Percentiles rank a stretch among this genome's conserved stretches.
Conservation (phyloP, 1,284 basidiomycete species). For the Vanrija sp. region DNA sequence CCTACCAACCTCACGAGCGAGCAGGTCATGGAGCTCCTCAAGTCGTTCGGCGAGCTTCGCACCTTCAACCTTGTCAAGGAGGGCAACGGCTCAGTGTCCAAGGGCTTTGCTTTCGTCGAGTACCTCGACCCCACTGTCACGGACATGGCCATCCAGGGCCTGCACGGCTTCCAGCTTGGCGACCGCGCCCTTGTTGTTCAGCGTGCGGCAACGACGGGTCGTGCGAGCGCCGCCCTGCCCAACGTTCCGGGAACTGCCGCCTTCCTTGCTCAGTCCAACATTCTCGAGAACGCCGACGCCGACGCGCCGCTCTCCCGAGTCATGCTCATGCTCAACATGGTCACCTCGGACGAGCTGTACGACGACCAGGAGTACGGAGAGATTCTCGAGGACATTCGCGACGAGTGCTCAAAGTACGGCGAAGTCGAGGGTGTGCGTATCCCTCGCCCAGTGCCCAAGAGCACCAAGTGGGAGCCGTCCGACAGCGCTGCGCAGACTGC, state of each 20-base stretch:
- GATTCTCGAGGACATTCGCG: slow-evolving; percentile 88
- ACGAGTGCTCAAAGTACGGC: slow-evolving; percentile 83
- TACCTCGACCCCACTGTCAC: slow-evolving; percentile 86
- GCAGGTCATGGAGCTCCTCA: slow-evolving; percentile 94
- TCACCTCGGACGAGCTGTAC: slow-evolving; percentile 84
- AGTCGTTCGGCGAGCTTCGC: slow-evolving; percentile 94
- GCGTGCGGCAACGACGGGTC: slow-evolving; percentile 59
- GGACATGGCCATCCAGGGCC: slow-evolving; percentile 90
- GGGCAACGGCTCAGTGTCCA: slow-evolving; percentile 69
- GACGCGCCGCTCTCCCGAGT: slow-evolving; percentile 63
- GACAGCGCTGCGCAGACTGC: slow-evolving; percentile 56
- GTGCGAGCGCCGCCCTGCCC: slow-evolving; percentile 32
- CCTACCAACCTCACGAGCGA: slow-evolving; percentile 94
- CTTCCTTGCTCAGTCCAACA: slow-evolving; percentile 63
- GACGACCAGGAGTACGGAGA: slow-evolving; percentile 92
- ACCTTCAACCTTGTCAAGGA: slow-evolving; percentile 98
- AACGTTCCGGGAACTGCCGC: slow-evolving; percentile 39
- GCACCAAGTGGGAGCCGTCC: slow-evolving; percentile 70
- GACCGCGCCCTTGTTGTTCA: slow-evolving; percentile 96
- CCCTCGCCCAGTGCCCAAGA: slow-evolving; percentile 71
- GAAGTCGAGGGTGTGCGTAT: slow-evolving; percentile 78
- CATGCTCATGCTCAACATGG: slow-evolving; percentile 98
- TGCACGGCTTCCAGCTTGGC: slow-evolving; percentile 96
- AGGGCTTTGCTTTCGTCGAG: slow-evolving; percentile 99
- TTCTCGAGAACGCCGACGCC: slow-evolving; percentile 60